Evolutionary conservation across 495 filamentous ascomycete genomes (phyloP).

Genomic region (Xanthoparmelia taractica): DNA sequence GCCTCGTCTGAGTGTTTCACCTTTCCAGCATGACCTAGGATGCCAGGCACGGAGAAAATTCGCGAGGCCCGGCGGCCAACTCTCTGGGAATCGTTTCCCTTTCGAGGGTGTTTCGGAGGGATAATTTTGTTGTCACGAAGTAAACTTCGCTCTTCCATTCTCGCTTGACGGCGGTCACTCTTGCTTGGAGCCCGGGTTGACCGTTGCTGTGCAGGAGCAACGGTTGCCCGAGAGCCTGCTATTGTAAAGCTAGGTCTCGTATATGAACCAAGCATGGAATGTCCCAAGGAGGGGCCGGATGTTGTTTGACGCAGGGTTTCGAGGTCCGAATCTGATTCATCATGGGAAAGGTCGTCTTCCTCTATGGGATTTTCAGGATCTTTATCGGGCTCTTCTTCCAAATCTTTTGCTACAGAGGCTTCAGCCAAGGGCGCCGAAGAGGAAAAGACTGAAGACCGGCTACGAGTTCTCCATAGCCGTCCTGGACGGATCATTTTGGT

Average conservation of each 20-base stretch:
- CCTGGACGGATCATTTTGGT: slow-evolving; percentile 13
- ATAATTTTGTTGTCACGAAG: slow-evolving; percentile 71
- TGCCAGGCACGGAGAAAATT: slow-evolving; percentile 16
- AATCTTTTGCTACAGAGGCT: slow-evolving; percentile 60
- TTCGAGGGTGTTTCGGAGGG: slow-evolving; percentile 52
- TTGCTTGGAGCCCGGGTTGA: slow-evolving; percentile 35
- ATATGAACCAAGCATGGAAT: slow-evolving; percentile 62
- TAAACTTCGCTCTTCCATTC: slow-evolving; percentile 65
- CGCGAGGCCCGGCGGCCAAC: slow-evolving; percentile 11
- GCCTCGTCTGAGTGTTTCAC: slow-evolving; percentile 3
- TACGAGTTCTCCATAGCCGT: slow-evolving; percentile 16
- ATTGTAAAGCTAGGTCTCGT: slow-evolving; percentile 58
- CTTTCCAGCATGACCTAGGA: slow-evolving; percentile 18
- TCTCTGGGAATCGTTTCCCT: slow-evolving; percentile 49
- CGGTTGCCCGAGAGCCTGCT: slow-evolving; percentile 47
- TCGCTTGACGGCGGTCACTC: slow-evolving; percentile 54
- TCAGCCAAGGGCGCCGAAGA: slow-evolving; percentile 52
- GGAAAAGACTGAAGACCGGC: slow-evolving; percentile 17
- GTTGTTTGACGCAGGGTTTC: slow-evolving; percentile 32
- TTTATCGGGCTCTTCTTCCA: slow-evolving; percentile 45
- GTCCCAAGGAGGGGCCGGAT: slow-evolving; percentile 31
- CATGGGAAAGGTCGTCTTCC: slow-evolving; percentile 31
- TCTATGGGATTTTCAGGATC: slow-evolving; percentile 41
- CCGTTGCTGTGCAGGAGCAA: slow-evolving; percentile 28
- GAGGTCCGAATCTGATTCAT: slow-evolving; percentile 39